Evolutionary conservation across 495 filamentous ascomycete species (phyloP), one percentile per base, ranked within the genome.

Genomic region (Trichoderma virens): DNA sequence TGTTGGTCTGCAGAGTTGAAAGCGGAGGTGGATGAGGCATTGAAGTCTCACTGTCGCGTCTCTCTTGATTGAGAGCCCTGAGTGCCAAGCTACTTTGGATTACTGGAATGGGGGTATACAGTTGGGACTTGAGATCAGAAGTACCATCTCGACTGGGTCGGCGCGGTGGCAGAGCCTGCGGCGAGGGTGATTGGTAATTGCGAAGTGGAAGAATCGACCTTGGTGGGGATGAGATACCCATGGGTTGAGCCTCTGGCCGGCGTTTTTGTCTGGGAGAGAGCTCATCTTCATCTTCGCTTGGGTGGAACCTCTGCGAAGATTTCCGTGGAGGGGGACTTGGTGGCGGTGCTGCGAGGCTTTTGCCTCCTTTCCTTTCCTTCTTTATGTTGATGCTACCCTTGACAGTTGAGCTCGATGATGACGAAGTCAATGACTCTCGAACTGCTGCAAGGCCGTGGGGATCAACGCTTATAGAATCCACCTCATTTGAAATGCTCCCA

Each of bases 81-180:
- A 79, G 74, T 51, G 80, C 70, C 32, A 96, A 75, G 70, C 93
- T 93, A 74, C 90, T 93, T 60, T 89, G 89, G 28, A 96, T 86
- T 30, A 95, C 75, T 18, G 89, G 86, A 13, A 87, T 84, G 6
- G 85, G 79, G 9, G 84, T 82, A 43, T 83, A 74, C 23, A 81
- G 73, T 47, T 83, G 80, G 32, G 83, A 76, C 54, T 76, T 72
- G 25, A 96, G 79, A 62, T 86, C 85, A 56, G 87, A 82, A 1
- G 88, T 90, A 11, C 90, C 90, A 67, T 94, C 87, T 80, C 93
- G 81, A 70, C 90, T 97, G 5, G 92, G 92, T 64, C 92, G 76
- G 59, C 76, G 71, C 18, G 88, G 87, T 54, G 81, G 78, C 34
- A 70, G 69, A 56, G 67, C 70, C 63, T 69, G 76, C 64, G 73